Evolutionary conservation across 2,329 filamentous ascomycete species (phyloP).

Genomic region (Lachnellula suecica): DNA sequence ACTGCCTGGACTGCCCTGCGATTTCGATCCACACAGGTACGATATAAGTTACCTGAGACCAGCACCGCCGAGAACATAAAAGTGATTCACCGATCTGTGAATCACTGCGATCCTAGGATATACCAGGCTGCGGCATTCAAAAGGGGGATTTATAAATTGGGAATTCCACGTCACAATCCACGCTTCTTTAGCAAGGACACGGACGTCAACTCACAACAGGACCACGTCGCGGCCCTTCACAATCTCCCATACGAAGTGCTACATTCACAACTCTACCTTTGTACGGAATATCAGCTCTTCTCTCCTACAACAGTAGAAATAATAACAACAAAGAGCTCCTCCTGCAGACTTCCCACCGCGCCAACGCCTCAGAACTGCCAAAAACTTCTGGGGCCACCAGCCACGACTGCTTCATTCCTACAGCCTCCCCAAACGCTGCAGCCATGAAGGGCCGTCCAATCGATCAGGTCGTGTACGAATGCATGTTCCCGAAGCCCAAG

Average conservation of each 20-base stretch:
- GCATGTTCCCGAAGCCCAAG: slow-evolving; percentile 69
- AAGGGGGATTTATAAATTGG: not conserved
- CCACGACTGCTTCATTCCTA: slow-evolving; percentile 3
- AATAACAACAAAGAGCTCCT: not conserved
- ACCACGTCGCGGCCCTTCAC: not conserved
- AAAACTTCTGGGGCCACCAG: slow-evolving; percentile 2
- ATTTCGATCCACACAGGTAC: not conserved
- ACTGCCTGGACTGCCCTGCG: not conserved
- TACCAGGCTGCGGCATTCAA: not conserved
- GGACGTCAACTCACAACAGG: not conserved
- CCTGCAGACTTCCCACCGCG: not conserved
- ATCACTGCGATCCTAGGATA: not conserved
- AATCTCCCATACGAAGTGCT: too few relatives aligned
- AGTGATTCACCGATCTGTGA: too few relatives aligned
- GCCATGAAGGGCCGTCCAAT: slow-evolving; percentile 70
- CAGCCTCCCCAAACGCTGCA: not conserved
- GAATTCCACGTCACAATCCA: not conserved
- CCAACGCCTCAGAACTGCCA: not conserved
- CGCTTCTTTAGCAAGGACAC: not conserved
- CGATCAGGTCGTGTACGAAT: slow-evolving; percentile 71
- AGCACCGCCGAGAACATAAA: not conserved
- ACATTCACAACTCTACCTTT: not conserved
- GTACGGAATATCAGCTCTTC: not conserved
- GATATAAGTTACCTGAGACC: not conserved
- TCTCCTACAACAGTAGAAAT: not conserved